These are phyloP conservation scores for Nepenthes alata DNA, from an alignment of 179 eudicot species.

Conservation along the genomic window DNA sequence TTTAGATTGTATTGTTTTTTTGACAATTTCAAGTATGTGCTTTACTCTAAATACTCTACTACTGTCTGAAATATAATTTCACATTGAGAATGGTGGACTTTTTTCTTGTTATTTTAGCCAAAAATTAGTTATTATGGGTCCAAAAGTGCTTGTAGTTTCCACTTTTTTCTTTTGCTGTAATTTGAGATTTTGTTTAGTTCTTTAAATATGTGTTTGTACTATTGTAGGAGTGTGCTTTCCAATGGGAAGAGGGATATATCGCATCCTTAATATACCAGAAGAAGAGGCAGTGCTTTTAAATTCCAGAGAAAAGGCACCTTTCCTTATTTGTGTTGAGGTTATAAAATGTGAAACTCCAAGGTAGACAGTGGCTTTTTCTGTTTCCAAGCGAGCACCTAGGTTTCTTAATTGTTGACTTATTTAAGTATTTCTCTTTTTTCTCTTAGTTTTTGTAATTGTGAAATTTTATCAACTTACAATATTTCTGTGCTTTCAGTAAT, in stretches of 20 bases:
- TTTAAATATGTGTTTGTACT: conserved; percentile 2
- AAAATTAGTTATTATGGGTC: neutral
- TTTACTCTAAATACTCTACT: too few relatives aligned
- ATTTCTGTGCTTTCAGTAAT: conserved; percentile 22
- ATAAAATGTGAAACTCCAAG: conserved; percentile 72
- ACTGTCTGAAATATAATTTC: too few relatives aligned
- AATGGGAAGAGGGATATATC: conserved; percentile 83
- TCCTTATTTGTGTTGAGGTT: conserved; percentile 85
- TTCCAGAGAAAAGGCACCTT: conserved; percentile 97
- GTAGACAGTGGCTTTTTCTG: conserved; percentile 17
- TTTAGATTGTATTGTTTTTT: too few relatives aligned
- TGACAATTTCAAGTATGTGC: too few relatives aligned
- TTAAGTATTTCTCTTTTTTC: neutral
- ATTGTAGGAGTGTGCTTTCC: conserved; percentile 83
- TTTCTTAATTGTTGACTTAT: neutral
- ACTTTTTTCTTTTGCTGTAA: neutral
- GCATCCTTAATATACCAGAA: conserved; percentile 84
- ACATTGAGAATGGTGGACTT: too few relatives aligned
- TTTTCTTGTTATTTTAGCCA: too few relatives aligned
- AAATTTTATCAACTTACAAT: neutral
- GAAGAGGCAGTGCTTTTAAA: conserved; percentile 91
- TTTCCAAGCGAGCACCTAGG: neutral
- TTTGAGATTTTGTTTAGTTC: neutral
- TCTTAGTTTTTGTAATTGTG: neutral
- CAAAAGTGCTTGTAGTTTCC: conserved; percentile 1